Conservation (phyloP, 108 stramenopile genomes). For the Pseudonitzschia pungens region DNA sequence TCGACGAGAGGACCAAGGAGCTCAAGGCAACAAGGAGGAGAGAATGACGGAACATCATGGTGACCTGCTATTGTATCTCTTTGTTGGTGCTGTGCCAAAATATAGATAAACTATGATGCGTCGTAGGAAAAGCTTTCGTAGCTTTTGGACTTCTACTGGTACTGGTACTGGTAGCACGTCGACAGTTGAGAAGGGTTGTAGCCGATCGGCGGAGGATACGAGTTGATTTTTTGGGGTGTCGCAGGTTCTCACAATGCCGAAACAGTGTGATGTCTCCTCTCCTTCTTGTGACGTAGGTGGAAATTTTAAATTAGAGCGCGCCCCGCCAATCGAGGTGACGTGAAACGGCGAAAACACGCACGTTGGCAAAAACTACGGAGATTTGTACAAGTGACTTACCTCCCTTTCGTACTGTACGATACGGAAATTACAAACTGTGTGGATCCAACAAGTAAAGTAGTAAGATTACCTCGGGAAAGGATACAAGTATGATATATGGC, state of each 20-base stretch:
- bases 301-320: background rate
- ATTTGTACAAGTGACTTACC: no score
- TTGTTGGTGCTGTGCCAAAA: background rate
- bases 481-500: no score
- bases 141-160: background rate
- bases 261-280: background rate
- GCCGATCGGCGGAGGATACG: slow-evolving; percentile 5
- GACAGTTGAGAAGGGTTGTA: background rate
- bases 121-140: background rate
- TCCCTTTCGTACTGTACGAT: no score
- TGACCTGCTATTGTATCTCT: background rate
- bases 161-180: no score
- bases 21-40: slow-evolving; percentile 38
- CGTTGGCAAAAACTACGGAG: background rate
- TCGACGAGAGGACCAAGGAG: slow-evolving; percentile 32
- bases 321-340: background rate
- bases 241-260: background rate
- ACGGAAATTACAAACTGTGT: no score
- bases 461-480: no score
- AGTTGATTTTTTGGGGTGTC: background rate
- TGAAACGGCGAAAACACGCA: background rate
- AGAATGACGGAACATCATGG: slow-evolving; percentile 47
- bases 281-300: background rate
- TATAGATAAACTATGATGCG: background rate
- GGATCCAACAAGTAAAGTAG: no score